These are phyloP conservation scores for Extremus antarcticus DNA, from an alignment of 495 filamentous ascomycete genomes.

Conservation along the genomic window DNA sequence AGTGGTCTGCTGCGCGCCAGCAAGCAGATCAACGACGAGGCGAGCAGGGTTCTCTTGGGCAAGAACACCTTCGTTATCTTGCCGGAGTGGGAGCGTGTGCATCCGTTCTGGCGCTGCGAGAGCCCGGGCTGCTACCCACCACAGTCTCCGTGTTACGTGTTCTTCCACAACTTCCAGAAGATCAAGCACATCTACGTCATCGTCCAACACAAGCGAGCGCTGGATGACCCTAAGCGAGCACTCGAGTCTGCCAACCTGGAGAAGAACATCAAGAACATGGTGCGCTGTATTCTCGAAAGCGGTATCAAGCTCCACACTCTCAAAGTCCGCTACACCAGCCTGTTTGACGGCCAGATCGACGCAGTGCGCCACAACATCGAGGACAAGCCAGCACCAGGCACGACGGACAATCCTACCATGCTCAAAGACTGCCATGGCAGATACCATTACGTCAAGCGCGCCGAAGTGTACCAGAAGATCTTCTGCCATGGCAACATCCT, in stretches of 20 bases:
- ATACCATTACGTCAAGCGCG: background rate
- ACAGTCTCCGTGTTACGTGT: background rate
- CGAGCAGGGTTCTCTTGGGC: constrained; percentile 1
- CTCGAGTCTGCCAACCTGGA: background rate
- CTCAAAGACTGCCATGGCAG: background rate
- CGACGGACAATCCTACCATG: background rate
- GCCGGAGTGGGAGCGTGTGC: background rate
- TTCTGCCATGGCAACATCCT: background rate
- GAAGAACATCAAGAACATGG: background rate
- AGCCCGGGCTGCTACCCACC: background rate
- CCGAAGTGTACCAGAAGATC: background rate
- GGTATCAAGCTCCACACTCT: constrained; percentile 5
- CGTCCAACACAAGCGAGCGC: background rate
- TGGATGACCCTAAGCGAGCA: background rate
- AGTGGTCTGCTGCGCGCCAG: constrained; percentile 4
- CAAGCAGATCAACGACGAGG: constrained; percentile 6
- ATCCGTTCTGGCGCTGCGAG: constrained; percentile 6
- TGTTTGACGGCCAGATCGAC: constrained; percentile 3
- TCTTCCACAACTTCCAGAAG: constrained; percentile 1
- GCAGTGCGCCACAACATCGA: background rate
- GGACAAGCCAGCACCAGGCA: background rate
- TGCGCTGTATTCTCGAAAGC: background rate
- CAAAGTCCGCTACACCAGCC: background rate
- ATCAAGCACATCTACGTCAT: constrained; percentile 8
- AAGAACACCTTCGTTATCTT: constrained; percentile 2